phyloP scores from a whole-genome alignment of 1,139 yeast species.

The Geotrichum klebahnii region DNA sequence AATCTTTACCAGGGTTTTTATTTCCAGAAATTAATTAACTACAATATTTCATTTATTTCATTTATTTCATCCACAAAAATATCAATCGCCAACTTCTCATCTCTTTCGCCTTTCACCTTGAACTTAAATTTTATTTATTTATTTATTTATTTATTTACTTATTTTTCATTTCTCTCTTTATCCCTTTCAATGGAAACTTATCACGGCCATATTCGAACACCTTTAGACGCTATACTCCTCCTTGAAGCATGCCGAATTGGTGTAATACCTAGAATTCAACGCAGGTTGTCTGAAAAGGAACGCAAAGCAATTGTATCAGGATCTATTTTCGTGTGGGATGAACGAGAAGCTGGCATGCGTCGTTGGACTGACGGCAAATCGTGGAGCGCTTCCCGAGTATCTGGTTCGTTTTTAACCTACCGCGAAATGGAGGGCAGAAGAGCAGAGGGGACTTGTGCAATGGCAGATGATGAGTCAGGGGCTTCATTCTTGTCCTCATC shows the following conservation, averaged over 20 bases:
- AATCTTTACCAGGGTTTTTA: too few relatives aligned
- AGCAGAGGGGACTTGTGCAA: background rate
- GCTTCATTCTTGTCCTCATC: too few relatives aligned
- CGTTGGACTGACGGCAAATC: slow-evolving; percentile 64
- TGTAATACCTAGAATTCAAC: slow-evolving; percentile 47
- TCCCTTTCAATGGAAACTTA: slow-evolving; percentile 49
- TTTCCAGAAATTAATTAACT: too few relatives aligned
- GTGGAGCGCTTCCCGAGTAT: slow-evolving; percentile 61
- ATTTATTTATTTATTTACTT: too few relatives aligned
- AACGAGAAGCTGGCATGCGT: slow-evolving; percentile 55
- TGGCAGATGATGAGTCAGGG: background rate
- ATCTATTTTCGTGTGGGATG: slow-evolving; percentile 57
- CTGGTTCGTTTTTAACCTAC: slow-evolving; percentile 54
- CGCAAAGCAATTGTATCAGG: slow-evolving; percentile 49
- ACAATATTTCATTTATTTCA: too few relatives aligned
- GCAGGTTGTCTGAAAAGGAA: slow-evolving; percentile 52
- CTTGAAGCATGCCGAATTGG: slow-evolving; percentile 54
- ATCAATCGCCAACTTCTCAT: too few relatives aligned
- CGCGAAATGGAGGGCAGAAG: slow-evolving; percentile 46
- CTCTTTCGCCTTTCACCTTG: too few relatives aligned
- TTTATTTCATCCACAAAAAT: too few relatives aligned
- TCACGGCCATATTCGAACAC: slow-evolving; percentile 49
- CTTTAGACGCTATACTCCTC: slow-evolving; percentile 52
- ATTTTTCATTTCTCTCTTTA: too few relatives aligned
- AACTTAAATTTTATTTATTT: too few relatives aligned